Conservation (phyloP, 2,329 filamentous ascomycete species). For the Ploettnerulaceae sp. region DNA sequence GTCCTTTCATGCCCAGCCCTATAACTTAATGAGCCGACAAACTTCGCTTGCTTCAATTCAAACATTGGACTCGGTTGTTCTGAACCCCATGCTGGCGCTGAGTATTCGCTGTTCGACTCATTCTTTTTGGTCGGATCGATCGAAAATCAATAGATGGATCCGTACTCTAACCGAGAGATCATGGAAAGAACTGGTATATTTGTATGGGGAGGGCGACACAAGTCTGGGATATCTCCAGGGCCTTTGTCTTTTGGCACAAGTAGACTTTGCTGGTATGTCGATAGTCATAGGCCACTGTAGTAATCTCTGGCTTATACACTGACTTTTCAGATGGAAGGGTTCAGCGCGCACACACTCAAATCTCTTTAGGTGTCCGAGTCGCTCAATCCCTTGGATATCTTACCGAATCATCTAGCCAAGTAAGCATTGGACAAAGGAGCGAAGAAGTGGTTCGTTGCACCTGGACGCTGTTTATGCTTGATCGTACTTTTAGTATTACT, state of each 20-base stretch:
- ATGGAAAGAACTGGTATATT: constrained; percentile 14
- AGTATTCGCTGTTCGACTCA: constrained; percentile 19
- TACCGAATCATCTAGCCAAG: neutral
- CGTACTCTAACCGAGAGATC: constrained; percentile 12
- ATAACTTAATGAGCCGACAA: constrained; percentile 12
- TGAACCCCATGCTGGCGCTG: constrained; percentile 19
- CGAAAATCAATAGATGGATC: constrained; percentile 8
- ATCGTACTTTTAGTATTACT: constrained; percentile 19
- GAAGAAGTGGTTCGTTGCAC: constrained; percentile 18
- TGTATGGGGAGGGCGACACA: constrained; percentile 17
- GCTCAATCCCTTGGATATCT: constrained; percentile 17
- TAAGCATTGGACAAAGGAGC: neutral
- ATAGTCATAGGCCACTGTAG: too few species aligned
- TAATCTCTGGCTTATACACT: neutral
- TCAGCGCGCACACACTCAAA: constrained; percentile 19
- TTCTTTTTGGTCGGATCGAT: constrained; percentile 13
- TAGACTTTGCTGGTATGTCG: constrained; percentile 19
- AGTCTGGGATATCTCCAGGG: constrained; percentile 17
- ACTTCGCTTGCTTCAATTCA: neutral
- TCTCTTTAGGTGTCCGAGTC: constrained; percentile 16
- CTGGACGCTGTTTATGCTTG: constrained; percentile 21
- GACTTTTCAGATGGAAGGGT: constrained; percentile 15
- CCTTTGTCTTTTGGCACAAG: constrained; percentile 19
- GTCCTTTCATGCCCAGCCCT: constrained; percentile 21
- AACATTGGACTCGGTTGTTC: constrained; percentile 6